A percentile compares a stretch with the other conserved stretches of the same genome.
Conservation (phyloP, 2,329 filamentous ascomycete species). For the Pseudopyrenochaeta lycopersici region DNA sequence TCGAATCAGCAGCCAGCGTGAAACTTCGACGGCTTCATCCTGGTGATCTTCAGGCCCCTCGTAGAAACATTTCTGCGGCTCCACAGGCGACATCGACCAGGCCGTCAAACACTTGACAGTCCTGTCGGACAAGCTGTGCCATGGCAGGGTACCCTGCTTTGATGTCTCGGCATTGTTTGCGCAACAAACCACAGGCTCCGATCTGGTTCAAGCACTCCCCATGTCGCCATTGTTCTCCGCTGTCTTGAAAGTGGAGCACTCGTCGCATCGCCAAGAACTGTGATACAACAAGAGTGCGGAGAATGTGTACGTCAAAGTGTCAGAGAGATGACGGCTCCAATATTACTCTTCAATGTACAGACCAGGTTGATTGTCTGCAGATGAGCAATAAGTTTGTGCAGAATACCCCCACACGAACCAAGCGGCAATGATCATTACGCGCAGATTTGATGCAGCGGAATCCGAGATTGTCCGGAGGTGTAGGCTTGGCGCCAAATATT, state of each 20-base stretch:
- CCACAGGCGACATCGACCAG: too few species aligned
- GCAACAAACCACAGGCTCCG: too few species aligned
- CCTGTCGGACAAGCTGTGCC: too few species aligned
- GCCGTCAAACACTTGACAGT: too few species aligned
- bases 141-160: too few species aligned
- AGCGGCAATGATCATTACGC: not conserved
- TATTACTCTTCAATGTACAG: not conserved
- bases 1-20: not conserved
- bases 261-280: not conserved
- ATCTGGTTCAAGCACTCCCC: too few species aligned
- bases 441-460: not conserved
- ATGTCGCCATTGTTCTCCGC: too few species aligned
- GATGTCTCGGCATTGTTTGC: too few species aligned
- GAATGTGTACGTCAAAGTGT: not conserved
- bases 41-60: too few species aligned
- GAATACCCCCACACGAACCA: not conserved
- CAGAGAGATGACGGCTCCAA: not conserved
- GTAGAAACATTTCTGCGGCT: too few species aligned
- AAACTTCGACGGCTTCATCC: too few species aligned
- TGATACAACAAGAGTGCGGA: not conserved
- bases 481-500: not conserved
- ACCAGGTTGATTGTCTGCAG: not conserved
- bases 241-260: too few species aligned
- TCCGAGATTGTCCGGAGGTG: not conserved
- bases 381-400: not conserved